Percentiles rank a stretch among this genome's conserved stretches.
Conservation (phyloP, 257 asterid species). For the Solanum ossicruentum region DNA sequence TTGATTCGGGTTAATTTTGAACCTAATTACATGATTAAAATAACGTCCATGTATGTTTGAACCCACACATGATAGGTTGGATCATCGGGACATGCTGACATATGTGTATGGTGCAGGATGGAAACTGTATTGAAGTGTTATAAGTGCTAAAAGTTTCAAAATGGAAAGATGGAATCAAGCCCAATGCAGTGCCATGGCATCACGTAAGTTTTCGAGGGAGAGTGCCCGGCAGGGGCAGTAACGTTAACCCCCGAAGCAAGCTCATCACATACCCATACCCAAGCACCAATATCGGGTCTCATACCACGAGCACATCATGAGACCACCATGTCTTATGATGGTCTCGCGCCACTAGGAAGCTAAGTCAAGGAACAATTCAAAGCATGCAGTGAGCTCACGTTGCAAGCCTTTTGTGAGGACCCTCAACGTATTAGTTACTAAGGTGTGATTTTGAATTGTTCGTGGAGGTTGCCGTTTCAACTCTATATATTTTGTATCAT, state of each 20-base stretch:
- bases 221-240: not conserved
- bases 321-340: not conserved
- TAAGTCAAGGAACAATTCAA: not conserved
- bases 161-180: not conserved
- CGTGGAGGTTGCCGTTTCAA: not conserved
- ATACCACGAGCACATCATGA: not conserved
- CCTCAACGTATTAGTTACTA: not conserved
- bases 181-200: not conserved
- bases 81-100: not conserved
- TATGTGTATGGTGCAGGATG: not conserved
- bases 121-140: not conserved
- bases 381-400: not conserved
- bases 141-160: not conserved
- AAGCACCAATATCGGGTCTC: not conserved
- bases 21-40: not conserved
- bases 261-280: not conserved
- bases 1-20: not conserved
- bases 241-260: not conserved
- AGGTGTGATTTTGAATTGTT: not conserved
- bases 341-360: not conserved
- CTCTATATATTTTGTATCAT: not conserved
- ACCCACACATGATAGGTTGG: not conserved
- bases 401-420: not conserved
- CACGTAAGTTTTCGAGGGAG: not conserved
- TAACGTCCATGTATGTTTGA: not conserved